phyloP scores from a whole-genome alignment of 2,329 filamentous ascomycete species.

The Aureobasidium sp. region DNA sequence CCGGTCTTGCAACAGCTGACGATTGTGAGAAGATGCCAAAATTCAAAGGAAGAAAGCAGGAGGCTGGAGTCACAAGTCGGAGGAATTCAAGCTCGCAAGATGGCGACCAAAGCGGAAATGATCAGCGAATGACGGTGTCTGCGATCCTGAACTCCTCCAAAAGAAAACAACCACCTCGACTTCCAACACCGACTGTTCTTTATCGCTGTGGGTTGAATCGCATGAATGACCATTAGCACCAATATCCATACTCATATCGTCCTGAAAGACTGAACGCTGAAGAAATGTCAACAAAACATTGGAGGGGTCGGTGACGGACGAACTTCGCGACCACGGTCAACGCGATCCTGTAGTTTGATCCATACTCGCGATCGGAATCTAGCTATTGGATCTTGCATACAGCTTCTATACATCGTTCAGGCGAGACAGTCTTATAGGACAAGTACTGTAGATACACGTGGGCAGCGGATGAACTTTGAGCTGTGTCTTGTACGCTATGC shows the following conservation, averaged over 20 bases:
- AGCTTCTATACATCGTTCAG: background rate
- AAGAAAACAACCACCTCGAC: background rate
- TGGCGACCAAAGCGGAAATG: background rate
- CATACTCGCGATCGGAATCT: background rate
- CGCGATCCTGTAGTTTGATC: background rate
- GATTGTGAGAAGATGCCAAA: background rate
- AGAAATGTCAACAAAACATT: background rate
- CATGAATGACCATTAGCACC: no score
- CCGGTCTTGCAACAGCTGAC: background rate
- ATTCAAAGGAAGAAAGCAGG: background rate
- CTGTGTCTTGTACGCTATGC: background rate
- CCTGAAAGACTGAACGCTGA: background rate
- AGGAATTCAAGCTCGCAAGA: conserved; percentile 1
- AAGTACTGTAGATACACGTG: background rate
- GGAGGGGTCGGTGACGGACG: background rate
- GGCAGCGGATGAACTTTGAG: background rate
- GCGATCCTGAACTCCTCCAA: background rate
- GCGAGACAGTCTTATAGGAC: background rate
- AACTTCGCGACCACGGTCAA: background rate
- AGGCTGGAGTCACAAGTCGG: background rate
- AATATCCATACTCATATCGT: no score
- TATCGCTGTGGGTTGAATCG: background rate
- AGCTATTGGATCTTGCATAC: background rate
- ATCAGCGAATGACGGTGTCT: background rate
- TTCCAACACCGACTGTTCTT: background rate